A percentile compares a stretch with the other conserved stretches of the same genome.
These are phyloP conservation scores for Chlorokybus atmophyticus DNA, from an alignment of 139 green algal species.

Conservation along the genomic window DNA sequence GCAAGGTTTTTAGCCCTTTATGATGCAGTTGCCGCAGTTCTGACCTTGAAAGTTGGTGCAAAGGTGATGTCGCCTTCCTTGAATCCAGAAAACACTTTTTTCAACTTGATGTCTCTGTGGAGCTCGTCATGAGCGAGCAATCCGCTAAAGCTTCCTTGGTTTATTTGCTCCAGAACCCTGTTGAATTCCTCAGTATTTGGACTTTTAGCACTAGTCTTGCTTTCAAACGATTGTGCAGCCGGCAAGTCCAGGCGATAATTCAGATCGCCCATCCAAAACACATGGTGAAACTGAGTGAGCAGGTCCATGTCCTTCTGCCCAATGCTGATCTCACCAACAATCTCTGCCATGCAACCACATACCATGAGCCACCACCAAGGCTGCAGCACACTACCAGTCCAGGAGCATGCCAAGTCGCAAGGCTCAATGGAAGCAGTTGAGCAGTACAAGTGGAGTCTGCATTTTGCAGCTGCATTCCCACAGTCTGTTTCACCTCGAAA, in stretches of 20 bases:
- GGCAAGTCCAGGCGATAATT: conserved; percentile 19
- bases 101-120: conserved; percentile 15
- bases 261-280: conserved; percentile 28
- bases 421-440: neutral
- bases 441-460: neutral
- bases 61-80: conserved; percentile 40
- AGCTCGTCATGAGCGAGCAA: conserved; percentile 38
- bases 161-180: neutral
- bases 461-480: neutral
- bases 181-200: conserved; percentile 15
- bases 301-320: neutral
- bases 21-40: no score
- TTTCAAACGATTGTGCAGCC: neutral
- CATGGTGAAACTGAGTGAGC: conserved; percentile 16
- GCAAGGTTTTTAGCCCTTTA: no score
- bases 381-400: neutral
- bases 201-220: neutral
- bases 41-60: conserved; percentile 58
- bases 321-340: neutral
- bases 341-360: neutral
- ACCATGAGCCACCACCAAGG: neutral
- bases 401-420: neutral
- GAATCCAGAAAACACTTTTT: conserved; percentile 44
- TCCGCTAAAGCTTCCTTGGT: conserved; percentile 3
- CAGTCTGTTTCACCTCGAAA: neutral